These are phyloP conservation scores for Phytophthora tubulina DNA, from an alignment of 352 stramenopile genomes.

Conservation along the genomic window DNA sequence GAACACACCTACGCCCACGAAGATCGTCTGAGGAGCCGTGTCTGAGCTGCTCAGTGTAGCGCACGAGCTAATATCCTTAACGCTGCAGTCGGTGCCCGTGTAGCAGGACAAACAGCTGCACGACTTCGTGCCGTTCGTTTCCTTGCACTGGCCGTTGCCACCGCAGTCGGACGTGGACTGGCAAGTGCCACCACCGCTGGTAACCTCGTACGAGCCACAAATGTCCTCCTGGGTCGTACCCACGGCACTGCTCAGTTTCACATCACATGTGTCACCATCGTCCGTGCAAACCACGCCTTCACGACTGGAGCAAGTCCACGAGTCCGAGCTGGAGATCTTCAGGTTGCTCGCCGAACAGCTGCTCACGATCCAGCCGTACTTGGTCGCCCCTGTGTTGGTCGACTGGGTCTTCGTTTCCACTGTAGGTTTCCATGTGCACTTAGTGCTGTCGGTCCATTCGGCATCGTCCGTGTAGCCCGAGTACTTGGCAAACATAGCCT, in stretches of 20 bases:
- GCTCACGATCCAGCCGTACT: conserved; percentile 73
- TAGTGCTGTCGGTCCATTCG: conserved; percentile 63
- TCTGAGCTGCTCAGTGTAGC: conserved; percentile 69
- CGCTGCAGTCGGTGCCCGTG: conserved; percentile 79
- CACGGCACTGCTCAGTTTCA: conserved; percentile 53
- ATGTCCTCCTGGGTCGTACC: conserved; percentile 83
- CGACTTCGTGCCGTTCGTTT: conserved; percentile 64
- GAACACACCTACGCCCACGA: conserved; percentile 74
- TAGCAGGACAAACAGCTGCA: conserved; percentile 85
- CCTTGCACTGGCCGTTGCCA: conserved; percentile 78
- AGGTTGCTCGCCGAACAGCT: conserved; percentile 61
- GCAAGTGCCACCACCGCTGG: conserved; percentile 72
- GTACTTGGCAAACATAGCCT: conserved; percentile 76
- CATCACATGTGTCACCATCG: conserved; percentile 72
- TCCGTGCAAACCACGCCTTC: conserved; percentile 80
- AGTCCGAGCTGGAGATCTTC: conserved; percentile 70
- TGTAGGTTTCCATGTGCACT: conserved; percentile 71
- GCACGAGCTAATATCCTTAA: conserved; percentile 78
- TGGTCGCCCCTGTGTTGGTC: conserved; percentile 61
- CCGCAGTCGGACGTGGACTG: conserved; percentile 73
- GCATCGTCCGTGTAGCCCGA: conserved; percentile 59
- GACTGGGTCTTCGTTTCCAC: conserved; percentile 67
- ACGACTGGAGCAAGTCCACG: conserved; percentile 76
- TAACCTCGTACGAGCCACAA: conserved; percentile 76
- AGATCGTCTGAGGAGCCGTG: conserved; percentile 76